Evolutionary conservation across 2,329 filamentous ascomycete genomes (phyloP), one percentile per base, ranked within the genome.

Genomic region (Piedraia hortae): DNA sequence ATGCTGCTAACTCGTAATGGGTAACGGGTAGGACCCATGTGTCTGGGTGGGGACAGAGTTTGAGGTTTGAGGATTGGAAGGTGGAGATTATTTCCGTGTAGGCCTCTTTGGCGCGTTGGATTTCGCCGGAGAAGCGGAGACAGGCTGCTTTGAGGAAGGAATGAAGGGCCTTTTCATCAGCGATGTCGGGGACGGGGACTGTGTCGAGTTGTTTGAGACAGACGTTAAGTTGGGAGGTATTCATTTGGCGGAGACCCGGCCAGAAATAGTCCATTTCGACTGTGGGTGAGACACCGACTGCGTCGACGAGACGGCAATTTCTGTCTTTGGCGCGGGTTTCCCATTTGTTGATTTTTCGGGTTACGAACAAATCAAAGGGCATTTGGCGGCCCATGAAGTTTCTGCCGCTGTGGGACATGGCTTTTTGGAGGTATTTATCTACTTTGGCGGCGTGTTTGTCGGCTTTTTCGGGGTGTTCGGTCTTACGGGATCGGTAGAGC

Each of bases 221-320:
- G 18, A 53, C 47, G 21, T 69, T 51, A 8, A 90, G 50, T 27
- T 82, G 60, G 0, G 48, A 47, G 1, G 47, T 35, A 2, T 59
- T 52, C 74, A 90, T 88, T 24, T 77, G 64, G 45, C 74, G 82
- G 34, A 63, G 65, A 1, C 80, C 82, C 37, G 75, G 80, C 80
- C 80, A 93, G 35, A 93, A 64, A 42, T 82, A 89, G 7, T 72
- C 67, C 71, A 93, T 89, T 49, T 93, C 85, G 36, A 78, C 62
- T 1, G 75, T 53, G 0, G 85, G 85, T 27, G 67, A 72, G 3
- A 74, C 56, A 0, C 78, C 78, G 5, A 88, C 55, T 0, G 72
- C 78, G 34, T 93, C 82, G 2, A 71, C 59, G 3, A 91, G 51
- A 21, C 68, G 59, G 14, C 75, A 46, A 2, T 57, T 53, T 44